These are phyloP conservation scores for Entomortierella parvispora DNA, from an alignment of 192 early-diverging fungal species.

Conservation along the genomic window DNA sequence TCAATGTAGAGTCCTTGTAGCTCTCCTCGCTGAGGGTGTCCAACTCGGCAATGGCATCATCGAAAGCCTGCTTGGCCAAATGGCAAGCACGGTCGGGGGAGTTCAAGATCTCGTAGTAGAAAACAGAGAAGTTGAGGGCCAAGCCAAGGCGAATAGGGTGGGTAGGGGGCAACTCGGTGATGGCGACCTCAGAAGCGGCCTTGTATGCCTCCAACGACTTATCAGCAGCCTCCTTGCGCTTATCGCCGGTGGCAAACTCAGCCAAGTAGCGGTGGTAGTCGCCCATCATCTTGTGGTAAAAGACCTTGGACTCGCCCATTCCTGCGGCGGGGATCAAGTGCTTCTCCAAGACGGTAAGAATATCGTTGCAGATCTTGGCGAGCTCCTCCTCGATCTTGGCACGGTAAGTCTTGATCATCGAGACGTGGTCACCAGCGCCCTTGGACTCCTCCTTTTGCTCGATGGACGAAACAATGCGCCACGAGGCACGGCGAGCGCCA, in stretches of 20 bases:
- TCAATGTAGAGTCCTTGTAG: conserved; percentile 98
- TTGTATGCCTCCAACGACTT: conserved; percentile 94
- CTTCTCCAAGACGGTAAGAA: conserved; percentile 88
- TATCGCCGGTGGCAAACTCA: conserved; percentile 91
- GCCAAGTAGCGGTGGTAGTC: conserved; percentile 99
- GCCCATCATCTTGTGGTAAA: conserved; percentile 99
- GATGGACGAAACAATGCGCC: conserved; percentile 98
- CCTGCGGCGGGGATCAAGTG: conserved; percentile 89
- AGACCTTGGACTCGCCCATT: conserved; percentile 97
- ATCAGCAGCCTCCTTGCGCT: conserved; percentile 83
- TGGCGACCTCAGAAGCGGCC: conserved; percentile 92
- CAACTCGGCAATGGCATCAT: conserved; percentile 97
- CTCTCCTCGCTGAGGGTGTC: conserved; percentile 98
- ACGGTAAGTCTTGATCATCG: conserved; percentile 93
- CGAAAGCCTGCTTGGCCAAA: conserved; percentile 90
- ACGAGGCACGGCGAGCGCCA: conserved; percentile 96
- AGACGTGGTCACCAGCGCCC: conserved; percentile 89
- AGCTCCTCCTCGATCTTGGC: conserved; percentile 94
- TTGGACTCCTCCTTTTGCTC: conserved; percentile 97
- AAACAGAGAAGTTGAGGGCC: conserved; percentile 98
- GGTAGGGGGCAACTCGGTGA: conserved; percentile 92
- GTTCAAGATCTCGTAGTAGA: conserved; percentile 99
- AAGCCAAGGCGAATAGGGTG: conserved; percentile 96
- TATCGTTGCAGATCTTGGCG: conserved; percentile 93
- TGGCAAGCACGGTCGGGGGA: conserved; percentile 97